Conservation (phyloP, 371 early-diverging fungal genomes). For the Rhizopus sp. region DNA sequence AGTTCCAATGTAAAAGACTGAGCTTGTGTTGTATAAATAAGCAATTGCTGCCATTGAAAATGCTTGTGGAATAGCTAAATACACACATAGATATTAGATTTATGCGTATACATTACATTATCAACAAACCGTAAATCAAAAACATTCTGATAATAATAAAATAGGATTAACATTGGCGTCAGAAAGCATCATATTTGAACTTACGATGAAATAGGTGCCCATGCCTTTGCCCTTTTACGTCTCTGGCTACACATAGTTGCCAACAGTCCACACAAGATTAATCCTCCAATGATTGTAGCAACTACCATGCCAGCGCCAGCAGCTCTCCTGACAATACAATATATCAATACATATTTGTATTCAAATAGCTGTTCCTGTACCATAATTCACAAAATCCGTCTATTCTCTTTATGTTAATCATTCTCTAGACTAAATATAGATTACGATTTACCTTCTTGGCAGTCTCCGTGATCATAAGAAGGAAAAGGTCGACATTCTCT, state of each 20-base stretch:
- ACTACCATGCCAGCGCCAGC: constrained; percentile 48
- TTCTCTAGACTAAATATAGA: background rate
- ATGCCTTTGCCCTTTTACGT: constrained; percentile 43
- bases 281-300: constrained; percentile 41
- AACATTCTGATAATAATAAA: background rate
- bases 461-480: constrained; percentile 44
- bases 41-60: constrained; percentile 49
- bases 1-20: constrained; percentile 49
- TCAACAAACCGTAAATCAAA: background rate
- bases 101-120: background rate
- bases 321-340: constrained; percentile 30
- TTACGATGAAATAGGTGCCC: constrained; percentile 46
- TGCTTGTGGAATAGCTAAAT: constrained; percentile 30
- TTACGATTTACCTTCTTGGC: constrained; percentile 40
- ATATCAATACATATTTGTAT: background rate
- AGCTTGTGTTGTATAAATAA: constrained; percentile 46
- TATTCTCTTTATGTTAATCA: constrained; percentile 7
- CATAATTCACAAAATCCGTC: constrained; percentile 55
- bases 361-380: constrained; percentile 16
- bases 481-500: constrained; percentile 52
- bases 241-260: constrained; percentile 46
- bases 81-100: background rate
- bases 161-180: background rate
- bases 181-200: background rate
- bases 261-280: constrained; percentile 36